Conservation (phyloP, 345 rosid genomes). For the Populus simonii region DNA sequence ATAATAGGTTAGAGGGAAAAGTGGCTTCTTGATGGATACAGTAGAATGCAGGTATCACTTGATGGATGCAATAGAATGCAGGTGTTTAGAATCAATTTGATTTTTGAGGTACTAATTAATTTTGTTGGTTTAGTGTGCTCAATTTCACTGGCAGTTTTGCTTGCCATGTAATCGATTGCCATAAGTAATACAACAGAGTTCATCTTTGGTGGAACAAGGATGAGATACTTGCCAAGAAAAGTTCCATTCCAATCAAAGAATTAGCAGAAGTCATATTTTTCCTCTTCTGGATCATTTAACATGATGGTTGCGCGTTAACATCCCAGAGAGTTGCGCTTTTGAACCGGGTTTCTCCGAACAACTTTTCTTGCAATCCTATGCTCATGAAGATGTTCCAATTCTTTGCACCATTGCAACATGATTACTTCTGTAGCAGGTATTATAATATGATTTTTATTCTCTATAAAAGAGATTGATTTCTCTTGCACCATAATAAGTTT, state of each 20-base stretch:
- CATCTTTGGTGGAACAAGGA: not conserved
- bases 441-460: not conserved
- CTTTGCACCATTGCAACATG: conserved; percentile 1
- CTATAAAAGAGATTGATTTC: not conserved
- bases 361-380: not conserved
- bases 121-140: not conserved
- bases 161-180: conserved; percentile 1
- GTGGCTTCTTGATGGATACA: conserved; percentile 40
- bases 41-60: conserved; percentile 13
- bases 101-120: conserved; percentile 7
- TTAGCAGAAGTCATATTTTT: not conserved
- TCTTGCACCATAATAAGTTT: not conserved
- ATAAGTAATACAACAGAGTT: not conserved
- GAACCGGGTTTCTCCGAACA: not conserved
- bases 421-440: not conserved
- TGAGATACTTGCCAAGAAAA: not conserved
- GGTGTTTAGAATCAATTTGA: not conserved
- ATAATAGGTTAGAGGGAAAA: conserved; percentile 38
- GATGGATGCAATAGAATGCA: conserved; percentile 16
- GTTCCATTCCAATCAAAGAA: not conserved
- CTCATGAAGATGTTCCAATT: not conserved
- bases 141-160: conserved; percentile 2
- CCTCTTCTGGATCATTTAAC: not conserved
- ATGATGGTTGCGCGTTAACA: not conserved
- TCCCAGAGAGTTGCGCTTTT: not conserved